phyloP scores from a whole-genome alignment of 2,329 filamentous ascomycete species.

The Fusarium virguliforme region DNA sequence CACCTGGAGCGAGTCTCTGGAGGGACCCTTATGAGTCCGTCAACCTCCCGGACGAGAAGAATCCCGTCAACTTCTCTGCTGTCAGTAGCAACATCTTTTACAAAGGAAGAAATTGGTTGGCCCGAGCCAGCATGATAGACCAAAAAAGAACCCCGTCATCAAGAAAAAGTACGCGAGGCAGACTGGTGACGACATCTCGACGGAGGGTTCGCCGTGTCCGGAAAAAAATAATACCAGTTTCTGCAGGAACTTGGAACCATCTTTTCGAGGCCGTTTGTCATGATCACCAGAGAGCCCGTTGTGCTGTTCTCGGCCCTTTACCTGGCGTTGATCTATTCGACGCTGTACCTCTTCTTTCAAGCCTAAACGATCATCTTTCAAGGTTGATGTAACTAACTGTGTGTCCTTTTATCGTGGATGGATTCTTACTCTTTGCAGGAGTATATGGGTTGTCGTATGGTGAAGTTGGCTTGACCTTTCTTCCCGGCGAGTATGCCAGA shows the following conservation, averaged over 20 bases:
- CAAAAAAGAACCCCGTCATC: slow-evolving; percentile 24
- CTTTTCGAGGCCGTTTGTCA: slow-evolving; percentile 25
- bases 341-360: slow-evolving; percentile 44
- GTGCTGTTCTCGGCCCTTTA: slow-evolving; percentile 36
- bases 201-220: neutral
- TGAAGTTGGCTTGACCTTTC: neutral
- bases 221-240: slow-evolving; percentile 7
- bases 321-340: slow-evolving; percentile 34
- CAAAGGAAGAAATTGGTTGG: neutral
- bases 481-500: neutral
- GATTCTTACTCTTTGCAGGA: neutral
- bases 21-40: neutral
- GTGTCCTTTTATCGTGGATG: neutral
- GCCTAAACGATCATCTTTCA: slow-evolving; percentile 44
- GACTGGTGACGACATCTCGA: neutral
- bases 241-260: slow-evolving; percentile 27
- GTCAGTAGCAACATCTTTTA: neutral
- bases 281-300: slow-evolving; percentile 35
- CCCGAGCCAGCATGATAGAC: neutral
- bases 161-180: slow-evolving; percentile 15
- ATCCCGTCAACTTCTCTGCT: neutral
- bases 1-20: neutral
- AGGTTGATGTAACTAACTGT: slow-evolving; percentile 2
- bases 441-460: slow-evolving; percentile 3
- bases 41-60: neutral